Conservation (phyloP, 2,329 filamentous ascomycete genomes). For the Chaetomium sp. region DNA sequence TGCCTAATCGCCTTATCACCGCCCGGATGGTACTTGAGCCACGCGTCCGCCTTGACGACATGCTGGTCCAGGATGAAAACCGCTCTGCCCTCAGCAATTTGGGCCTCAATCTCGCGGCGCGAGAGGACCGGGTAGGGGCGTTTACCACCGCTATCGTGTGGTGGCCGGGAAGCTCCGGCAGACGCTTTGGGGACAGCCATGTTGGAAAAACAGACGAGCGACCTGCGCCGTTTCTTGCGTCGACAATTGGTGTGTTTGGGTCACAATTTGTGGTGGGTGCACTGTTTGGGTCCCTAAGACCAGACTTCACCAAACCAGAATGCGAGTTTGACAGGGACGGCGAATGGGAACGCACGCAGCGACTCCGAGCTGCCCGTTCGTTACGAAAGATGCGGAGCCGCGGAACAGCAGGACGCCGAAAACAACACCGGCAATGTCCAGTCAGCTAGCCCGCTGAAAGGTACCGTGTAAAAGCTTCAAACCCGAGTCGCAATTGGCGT, state of each 20-base stretch:
- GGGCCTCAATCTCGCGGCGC: conserved; percentile 60
- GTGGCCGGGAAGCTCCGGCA: not conserved
- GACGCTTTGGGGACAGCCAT: conserved; percentile 3
- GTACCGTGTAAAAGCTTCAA: no score
- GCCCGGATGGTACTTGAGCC: conserved; percentile 85
- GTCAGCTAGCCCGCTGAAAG: no score
- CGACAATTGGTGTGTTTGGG: no score
- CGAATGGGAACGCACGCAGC: not conserved
- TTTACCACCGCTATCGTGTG: not conserved
- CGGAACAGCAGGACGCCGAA: not conserved
- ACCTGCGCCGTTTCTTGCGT: no score
- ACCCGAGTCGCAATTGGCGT: no score
- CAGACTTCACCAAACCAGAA: no score
- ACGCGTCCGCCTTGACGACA: conserved; percentile 82
- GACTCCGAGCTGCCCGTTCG: not conserved
- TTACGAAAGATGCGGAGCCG: not conserved
- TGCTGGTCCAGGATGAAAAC: conserved; percentile 75
- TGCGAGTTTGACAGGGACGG: not conserved
- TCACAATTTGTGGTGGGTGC: no score
- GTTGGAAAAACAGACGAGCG: not conserved
- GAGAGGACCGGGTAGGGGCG: conserved; percentile 34
- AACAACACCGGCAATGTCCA: not conserved
- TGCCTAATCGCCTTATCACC: conserved; percentile 87
- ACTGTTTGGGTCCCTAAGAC: no score
- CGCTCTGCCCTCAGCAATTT: conserved; percentile 75